Conservation (phyloP, 2,329 filamentous ascomycete genomes). For the Fusarium sp. region DNA sequence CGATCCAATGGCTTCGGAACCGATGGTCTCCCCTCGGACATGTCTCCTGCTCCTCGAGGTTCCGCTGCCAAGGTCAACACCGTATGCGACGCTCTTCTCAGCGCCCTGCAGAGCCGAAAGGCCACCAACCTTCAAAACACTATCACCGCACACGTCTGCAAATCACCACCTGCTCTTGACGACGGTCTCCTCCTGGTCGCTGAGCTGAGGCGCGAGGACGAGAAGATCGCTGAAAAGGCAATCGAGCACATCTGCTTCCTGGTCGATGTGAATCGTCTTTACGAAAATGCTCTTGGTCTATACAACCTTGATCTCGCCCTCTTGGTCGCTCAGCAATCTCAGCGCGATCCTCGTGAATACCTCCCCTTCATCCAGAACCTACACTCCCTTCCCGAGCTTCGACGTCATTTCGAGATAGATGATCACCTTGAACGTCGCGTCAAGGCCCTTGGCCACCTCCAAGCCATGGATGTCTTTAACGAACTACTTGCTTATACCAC, state of each 20-base stretch:
- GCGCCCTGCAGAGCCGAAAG: constrained; percentile 70
- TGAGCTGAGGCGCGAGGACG: constrained; percentile 74
- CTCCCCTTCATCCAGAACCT: constrained; percentile 92
- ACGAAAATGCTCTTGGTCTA: constrained; percentile 87
- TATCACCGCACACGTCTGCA: constrained; percentile 95
- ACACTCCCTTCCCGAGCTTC: constrained; percentile 76
- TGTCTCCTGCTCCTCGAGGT: constrained; percentile 24
- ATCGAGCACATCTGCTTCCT: constrained; percentile 98
- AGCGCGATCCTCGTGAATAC: constrained; percentile 95
- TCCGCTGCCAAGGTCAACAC: constrained; percentile 77
- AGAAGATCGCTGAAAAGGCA: constrained; percentile 83
- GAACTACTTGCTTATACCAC: constrained; percentile 82
- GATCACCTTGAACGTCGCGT: constrained; percentile 80
- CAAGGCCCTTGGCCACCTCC: constrained; percentile 83
- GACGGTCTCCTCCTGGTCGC: constrained; percentile 85
- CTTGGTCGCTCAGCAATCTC: constrained; percentile 92
- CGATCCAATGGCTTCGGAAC: constrained; percentile 45
- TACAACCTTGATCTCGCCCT: constrained; percentile 93
- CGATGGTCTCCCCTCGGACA: constrained; percentile 16
- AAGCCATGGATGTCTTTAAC: constrained; percentile 77
- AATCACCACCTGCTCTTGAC: constrained; percentile 88
- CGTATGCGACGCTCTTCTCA: constrained; percentile 87
- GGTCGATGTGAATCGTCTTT: constrained; percentile 90
- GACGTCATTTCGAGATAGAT: constrained; percentile 86
- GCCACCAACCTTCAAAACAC: constrained; percentile 84